These are phyloP conservation scores for Epichloe gansuensis DNA, from an alignment of 2,329 filamentous ascomycete genomes.

Conservation along the genomic window DNA sequence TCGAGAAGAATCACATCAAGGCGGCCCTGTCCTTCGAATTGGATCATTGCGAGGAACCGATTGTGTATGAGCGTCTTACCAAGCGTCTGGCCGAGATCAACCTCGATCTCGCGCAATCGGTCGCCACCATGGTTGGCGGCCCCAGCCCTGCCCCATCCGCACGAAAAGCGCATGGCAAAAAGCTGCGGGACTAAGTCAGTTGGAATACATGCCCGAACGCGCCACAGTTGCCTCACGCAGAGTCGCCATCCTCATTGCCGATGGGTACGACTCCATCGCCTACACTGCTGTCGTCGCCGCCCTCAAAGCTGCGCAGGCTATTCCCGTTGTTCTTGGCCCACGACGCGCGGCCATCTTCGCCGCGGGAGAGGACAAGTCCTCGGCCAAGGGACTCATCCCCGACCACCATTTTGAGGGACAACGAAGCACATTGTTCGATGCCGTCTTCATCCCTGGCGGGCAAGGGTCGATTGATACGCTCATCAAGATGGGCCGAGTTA, in stretches of 20 bases:
- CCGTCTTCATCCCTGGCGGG: conserved; percentile 65
- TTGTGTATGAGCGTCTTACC: conserved; percentile 62
- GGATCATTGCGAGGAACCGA: conserved; percentile 68
- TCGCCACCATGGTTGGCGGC: conserved; percentile 59
- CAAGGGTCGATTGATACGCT: conserved; percentile 49
- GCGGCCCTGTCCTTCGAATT: conserved; percentile 66
- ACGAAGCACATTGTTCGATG: conserved; percentile 72
- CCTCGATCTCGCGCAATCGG: conserved; percentile 52
- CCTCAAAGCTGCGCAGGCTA: conserved; percentile 47
- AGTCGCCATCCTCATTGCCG: conserved; percentile 64
- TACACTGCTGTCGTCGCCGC: conserved; percentile 55
- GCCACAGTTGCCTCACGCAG: conserved; percentile 60
- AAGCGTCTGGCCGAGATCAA: conserved; percentile 62
- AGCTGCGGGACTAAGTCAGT: conserved; percentile 55
- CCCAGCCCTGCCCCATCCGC: conserved; percentile 40
- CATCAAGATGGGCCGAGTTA: conserved; percentile 55
- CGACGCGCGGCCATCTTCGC: conserved; percentile 55
- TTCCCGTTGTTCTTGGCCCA: conserved; percentile 62
- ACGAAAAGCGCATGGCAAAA: conserved; percentile 53
- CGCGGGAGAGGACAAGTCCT: conserved; percentile 40
- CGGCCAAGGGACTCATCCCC: conserved; percentile 45
- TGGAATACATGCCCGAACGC: conserved; percentile 49
- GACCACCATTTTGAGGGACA: conserved; percentile 73
- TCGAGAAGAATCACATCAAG: conserved; percentile 59
- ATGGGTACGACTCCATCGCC: conserved; percentile 58